Evolutionary conservation across 192 early-diverging fungal species (phyloP).

Genomic region (Rhizoclosmatium sp.): DNA sequence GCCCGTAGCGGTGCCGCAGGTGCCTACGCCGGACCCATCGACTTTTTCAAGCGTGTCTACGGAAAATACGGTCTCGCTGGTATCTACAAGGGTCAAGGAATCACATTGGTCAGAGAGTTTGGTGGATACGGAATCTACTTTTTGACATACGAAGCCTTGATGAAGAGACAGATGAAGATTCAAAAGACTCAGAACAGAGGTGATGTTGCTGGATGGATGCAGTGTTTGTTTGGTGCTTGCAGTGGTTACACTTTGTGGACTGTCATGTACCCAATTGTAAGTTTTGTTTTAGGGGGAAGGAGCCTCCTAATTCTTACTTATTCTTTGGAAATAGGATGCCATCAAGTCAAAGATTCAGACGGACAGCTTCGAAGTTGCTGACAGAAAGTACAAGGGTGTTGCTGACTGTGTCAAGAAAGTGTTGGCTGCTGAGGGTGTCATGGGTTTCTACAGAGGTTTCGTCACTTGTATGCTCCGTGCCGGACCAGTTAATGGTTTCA

Average conservation of each 20-base stretch:
- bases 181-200: constrained; percentile 64
- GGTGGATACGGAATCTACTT: constrained; percentile 96
- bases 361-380: constrained; percentile 74
- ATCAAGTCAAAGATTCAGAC: constrained; percentile 97
- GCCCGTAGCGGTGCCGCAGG: constrained; percentile 56
- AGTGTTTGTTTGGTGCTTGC: constrained; percentile 82
- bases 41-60: constrained; percentile 86
- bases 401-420: constrained; percentile 85
- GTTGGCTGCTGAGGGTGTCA: constrained; percentile 77
- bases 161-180: constrained; percentile 73
- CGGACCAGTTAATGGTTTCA: constrained; percentile 91
- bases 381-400: constrained; percentile 74
- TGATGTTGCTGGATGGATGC: constrained; percentile 79
- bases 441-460: constrained; percentile 84
- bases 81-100: constrained; percentile 89
- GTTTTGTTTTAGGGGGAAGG: neutral
- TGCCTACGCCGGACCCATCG: constrained; percentile 72
- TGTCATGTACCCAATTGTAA: constrained; percentile 84
- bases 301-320: neutral
- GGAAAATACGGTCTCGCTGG: constrained; percentile 75
- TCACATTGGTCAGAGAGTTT: constrained; percentile 89
- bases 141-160: constrained; percentile 87
- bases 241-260: constrained; percentile 87
- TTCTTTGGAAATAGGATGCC: constrained; percentile 62
- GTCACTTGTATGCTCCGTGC: constrained; percentile 86